Conservation (phyloP, 441 rosid genomes). For the Codiaeum variegatum region DNA sequence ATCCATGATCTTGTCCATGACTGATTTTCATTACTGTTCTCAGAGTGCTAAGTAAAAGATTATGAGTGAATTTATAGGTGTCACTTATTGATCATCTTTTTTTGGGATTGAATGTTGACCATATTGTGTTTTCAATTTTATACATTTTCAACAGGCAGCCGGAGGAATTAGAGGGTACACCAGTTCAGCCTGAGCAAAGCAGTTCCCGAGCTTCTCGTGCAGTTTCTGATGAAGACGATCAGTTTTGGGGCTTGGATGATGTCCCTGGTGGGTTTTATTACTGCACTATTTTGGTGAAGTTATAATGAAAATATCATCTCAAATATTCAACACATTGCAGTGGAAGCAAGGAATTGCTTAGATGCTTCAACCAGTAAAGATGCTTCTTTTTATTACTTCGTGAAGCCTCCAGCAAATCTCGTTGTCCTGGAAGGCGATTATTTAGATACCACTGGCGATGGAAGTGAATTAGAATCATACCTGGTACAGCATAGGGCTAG, state of each 20-base stretch:
- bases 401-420: slow-evolving; percentile 86
- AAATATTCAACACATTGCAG: slow-evolving; percentile 34
- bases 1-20: not conserved
- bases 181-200: slow-evolving; percentile 37
- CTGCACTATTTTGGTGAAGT: not conserved
- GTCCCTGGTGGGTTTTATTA: slow-evolving; percentile 50
- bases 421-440: slow-evolving; percentile 92
- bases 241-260: slow-evolving; percentile 69
- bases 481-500: slow-evolving; percentile 52
- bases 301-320: slow-evolving; percentile 2
- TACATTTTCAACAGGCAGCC: slow-evolving; percentile 43
- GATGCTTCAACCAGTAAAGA: slow-evolving; percentile 57
- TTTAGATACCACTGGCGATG: slow-evolving; percentile 62
- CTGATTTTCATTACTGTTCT: not conserved
- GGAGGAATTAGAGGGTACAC: slow-evolving; percentile 43
- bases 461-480: slow-evolving; percentile 74
- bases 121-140: not conserved
- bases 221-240: slow-evolving; percentile 54
- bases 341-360: slow-evolving; percentile 66
- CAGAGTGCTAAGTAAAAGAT: not conserved
- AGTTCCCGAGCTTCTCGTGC: slow-evolving; percentile 26
- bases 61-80: not conserved
- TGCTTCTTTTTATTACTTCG: slow-evolving; percentile 48
- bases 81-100: too few species aligned
- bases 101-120: not conserved